Evolutionary conservation across 805 yeast genomes (phyloP).

Genomic region (Ogataea trehaloabstinens): DNA sequence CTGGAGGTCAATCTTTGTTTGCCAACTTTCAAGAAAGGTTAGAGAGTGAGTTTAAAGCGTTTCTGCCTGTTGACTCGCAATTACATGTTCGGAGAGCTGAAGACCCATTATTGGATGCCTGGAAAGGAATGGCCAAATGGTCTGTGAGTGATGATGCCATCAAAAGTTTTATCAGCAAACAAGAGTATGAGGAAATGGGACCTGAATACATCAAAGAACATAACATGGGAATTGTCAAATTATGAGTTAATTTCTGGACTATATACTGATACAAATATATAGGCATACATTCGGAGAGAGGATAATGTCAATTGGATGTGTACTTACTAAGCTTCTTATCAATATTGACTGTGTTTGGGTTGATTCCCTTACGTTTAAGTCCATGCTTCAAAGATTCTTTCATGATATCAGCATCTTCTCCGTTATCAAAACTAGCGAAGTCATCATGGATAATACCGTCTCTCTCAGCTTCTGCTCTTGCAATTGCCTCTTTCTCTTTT

Average conservation of each 20-base stretch:
- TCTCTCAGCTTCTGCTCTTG: conserved; percentile 74
- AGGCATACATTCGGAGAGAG: neutral
- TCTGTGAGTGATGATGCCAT: conserved; percentile 44
- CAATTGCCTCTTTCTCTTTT: conserved; percentile 74
- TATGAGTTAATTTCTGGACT: conserved; percentile 8
- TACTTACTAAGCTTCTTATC: conserved; percentile 25
- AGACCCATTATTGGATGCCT: conserved; percentile 76
- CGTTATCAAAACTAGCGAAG: conserved; percentile 77
- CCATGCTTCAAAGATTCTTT: conserved; percentile 63
- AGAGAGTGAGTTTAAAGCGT: conserved; percentile 61
- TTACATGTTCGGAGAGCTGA: conserved; percentile 60
- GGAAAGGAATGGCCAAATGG: conserved; percentile 94
- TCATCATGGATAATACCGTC: conserved; percentile 84
- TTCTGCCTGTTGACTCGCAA: conserved; percentile 67
- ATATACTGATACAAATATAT: neutral
- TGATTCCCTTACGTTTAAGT: conserved; percentile 68
- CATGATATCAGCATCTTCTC: conserved; percentile 71
- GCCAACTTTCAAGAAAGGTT: conserved; percentile 68
- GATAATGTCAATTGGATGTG: neutral
- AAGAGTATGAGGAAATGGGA: conserved; percentile 87
- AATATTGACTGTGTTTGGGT: conserved; percentile 47
- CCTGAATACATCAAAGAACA: conserved; percentile 87
- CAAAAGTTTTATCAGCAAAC: conserved; percentile 53
- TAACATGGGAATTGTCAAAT: conserved; percentile 51
- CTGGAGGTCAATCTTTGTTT: conserved; percentile 80